A percentile compares a stretch with the other conserved stretches of the same genome.
Evolutionary conservation across 2,329 filamentous ascomycete genomes (phyloP).

Genomic region (Diaporthe citriasiana): DNA sequence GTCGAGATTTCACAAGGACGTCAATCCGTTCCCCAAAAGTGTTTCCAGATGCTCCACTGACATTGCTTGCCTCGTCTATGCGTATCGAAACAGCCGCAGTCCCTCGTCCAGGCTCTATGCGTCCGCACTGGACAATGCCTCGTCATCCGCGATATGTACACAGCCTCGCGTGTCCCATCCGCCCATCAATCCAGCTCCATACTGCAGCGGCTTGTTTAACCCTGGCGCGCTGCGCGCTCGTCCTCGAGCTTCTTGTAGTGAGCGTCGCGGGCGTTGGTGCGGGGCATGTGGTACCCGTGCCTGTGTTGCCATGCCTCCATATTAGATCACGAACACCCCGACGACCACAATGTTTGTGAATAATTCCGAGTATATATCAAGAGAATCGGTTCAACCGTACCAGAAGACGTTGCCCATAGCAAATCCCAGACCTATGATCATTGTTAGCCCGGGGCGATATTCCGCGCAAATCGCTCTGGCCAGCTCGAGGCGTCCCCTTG

Average conservation of each 20-base stretch:
- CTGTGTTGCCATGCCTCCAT: conserved; percentile 51
- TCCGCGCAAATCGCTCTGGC: not conserved
- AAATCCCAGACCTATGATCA: conserved; percentile 63
- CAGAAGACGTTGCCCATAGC: conserved; percentile 70
- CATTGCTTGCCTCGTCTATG: conserved; percentile 49
- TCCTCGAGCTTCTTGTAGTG: conserved; percentile 72
- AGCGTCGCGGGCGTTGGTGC: conserved; percentile 70
- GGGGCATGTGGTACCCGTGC: conserved; percentile 75
- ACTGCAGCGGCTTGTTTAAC: not conserved
- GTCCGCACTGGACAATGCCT: conserved; percentile 9
- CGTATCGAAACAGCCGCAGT: conserved; percentile 44
- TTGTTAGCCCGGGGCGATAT: conserved; percentile 52
- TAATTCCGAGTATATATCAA: not conserved
- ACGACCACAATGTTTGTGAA: not conserved
- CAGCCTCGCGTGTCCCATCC: not conserved
- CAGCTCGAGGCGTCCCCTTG: not conserved
- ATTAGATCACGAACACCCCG: conserved; percentile 17
- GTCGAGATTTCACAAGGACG: not conserved
- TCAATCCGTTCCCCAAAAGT: not conserved
- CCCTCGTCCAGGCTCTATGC: conserved; percentile 37
- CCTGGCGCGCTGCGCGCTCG: conserved; percentile 61
- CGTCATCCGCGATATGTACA: conserved; percentile 35
- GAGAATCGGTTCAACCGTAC: conserved; percentile 56
- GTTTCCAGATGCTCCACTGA: conserved; percentile 31
- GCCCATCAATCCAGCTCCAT: not conserved